These are phyloP conservation scores for Pichiaceae sp. DNA, from an alignment of 1,139 yeast species.

Conservation along the genomic window DNA sequence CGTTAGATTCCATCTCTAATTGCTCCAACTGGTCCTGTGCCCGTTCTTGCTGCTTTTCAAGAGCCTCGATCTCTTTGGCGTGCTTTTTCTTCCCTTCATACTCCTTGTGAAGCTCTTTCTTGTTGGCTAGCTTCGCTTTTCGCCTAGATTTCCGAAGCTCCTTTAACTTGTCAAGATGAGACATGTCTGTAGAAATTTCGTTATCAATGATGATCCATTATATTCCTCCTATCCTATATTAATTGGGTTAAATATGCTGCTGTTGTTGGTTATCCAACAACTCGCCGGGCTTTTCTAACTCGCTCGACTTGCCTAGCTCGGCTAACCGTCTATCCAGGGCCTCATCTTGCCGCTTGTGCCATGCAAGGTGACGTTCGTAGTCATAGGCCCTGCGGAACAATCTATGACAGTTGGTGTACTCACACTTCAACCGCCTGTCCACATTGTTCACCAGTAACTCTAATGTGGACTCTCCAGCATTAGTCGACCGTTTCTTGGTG, in stretches of 20 bases:
- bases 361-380: constrained; percentile 41
- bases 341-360: constrained; percentile 35
- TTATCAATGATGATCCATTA: too few species aligned
- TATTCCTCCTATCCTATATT: too few species aligned
- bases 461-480: constrained; percentile 20
- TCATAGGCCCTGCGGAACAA: constrained; percentile 40
- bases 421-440: constrained; percentile 32
- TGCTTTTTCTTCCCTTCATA: constrained; percentile 28
- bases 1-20: constrained; percentile 28
- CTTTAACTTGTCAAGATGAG: constrained; percentile 10
- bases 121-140: constrained; percentile 28
- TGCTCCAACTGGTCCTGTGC: constrained; percentile 33
- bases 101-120: constrained; percentile 33
- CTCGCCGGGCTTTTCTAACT: too few species aligned
- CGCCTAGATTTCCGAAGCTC: constrained; percentile 22
- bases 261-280: too few species aligned
- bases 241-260: too few species aligned
- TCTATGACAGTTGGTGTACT: constrained; percentile 37
- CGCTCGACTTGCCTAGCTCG: too few species aligned
- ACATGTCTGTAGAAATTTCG: not conserved
- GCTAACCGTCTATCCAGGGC: constrained; percentile 7
- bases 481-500: constrained; percentile 5
- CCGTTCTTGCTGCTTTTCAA: constrained; percentile 3
- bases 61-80: constrained; percentile 15
- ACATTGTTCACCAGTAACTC: constrained; percentile 32